Evolutionary conservation across 352 stramenopile genomes (phyloP), one percentile per base, ranked within the genome.

Genomic region (Phytophthora sp.): DNA sequence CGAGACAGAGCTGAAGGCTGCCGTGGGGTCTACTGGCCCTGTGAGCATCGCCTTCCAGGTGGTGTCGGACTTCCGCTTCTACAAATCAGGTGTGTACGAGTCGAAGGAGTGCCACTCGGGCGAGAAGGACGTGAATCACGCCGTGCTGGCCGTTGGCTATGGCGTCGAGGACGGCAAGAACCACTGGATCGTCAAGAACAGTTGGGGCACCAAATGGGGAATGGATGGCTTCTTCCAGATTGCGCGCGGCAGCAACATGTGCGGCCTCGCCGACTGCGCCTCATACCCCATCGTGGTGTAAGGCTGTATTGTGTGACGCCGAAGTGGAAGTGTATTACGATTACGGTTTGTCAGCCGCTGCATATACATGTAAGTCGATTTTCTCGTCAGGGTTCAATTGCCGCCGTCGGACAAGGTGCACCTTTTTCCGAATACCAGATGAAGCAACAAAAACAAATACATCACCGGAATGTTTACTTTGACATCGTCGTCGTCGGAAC

Each of bases 171-270:
- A 89, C 44, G 88, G 86, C 62, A 88, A 82, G 42, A 80, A 89
- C 35, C 97, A 97, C 81, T 99, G 95, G 94, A 98, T 98, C 66
- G 88, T 99, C 38, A 99, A 99, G 80, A 99, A 99, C 82, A 98
- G 84, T 44, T 99, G 96, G 96, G 86, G 84, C 26, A 47, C 63
- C 6, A 57, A 67, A 33, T 99, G 96, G 96, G 97, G 97, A 76
- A 93, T 97, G 73, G 70, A 95, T 38, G 97, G 97, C 53, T 99
- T 97, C 86, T 98, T 99, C 59, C 84, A 94, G 61, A 96, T 99
- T 41, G 83, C 88, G 18, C 96, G 97, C 66, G 93, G 86, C 71
- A 63, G 76, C 36, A 93, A 96, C 74, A 90, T 90, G 82, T 98
- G 94, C 69, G 94, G 94, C 57, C 56, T 98, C 21, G 83, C 88